Conservation (phyloP, 768 basidiomycete genomes). For the Solioccasus polychromus region DNA sequence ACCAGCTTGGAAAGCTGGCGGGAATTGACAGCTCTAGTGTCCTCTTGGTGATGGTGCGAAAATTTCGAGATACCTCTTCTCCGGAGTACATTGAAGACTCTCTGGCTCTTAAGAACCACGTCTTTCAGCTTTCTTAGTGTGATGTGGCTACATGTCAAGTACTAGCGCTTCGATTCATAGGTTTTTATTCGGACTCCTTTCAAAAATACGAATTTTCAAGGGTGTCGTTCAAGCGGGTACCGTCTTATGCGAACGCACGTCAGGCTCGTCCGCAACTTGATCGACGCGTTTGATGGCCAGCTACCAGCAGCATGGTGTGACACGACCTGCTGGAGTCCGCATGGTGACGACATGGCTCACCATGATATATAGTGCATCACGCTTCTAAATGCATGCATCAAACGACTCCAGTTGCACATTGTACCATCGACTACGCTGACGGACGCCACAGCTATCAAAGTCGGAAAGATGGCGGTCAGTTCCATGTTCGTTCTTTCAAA, state of each 20-base stretch:
- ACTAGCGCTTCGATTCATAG: not conserved
- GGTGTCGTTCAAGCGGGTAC: too few relatives aligned
- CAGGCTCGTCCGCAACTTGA: too few relatives aligned
- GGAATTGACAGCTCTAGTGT: not conserved
- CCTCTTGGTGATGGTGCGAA: constrained; percentile 16
- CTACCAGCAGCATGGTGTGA: not conserved
- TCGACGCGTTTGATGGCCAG: not conserved
- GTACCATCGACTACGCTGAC: not conserved
- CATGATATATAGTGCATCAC: not conserved
- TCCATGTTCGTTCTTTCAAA: not conserved
- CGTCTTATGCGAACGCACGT: too few relatives aligned
- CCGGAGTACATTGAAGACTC: constrained; percentile 20
- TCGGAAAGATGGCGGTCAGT: constrained; percentile 18
- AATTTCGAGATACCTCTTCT: constrained; percentile 12
- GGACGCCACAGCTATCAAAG: not conserved
- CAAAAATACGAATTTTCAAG: too few relatives aligned
- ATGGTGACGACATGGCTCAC: constrained; percentile 4
- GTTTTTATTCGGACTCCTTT: not conserved
- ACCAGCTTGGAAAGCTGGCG: constrained; percentile 12
- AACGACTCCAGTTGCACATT: not conserved
- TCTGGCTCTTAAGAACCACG: constrained; percentile 12
- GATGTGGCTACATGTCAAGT: not conserved
- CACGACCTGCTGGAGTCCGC: constrained; percentile 18
- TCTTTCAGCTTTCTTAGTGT: constrained; percentile 16
- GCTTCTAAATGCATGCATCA: not conserved